phyloP scores from a whole-genome alignment of 495 filamentous ascomycete genomes.

The Ramalina intermedia region DNA sequence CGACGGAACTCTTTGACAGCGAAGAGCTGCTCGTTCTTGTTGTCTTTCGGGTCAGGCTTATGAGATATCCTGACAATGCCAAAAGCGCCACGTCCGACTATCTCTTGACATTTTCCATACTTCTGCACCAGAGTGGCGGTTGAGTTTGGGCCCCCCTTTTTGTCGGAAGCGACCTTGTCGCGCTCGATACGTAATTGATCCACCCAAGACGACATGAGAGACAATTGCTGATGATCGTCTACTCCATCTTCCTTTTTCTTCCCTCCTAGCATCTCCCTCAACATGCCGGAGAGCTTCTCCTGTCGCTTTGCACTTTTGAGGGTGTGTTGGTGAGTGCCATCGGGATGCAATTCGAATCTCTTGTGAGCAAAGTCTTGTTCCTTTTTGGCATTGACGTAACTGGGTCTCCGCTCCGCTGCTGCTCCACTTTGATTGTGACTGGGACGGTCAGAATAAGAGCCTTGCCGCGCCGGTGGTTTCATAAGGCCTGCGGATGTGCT shows the following conservation, averaged over 20 bases:
- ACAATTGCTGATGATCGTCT: slow-evolving; percentile 67
- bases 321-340: slow-evolving; percentile 71
- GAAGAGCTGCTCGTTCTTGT: slow-evolving; percentile 75
- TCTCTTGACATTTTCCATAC: slow-evolving; percentile 97
- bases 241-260: slow-evolving; percentile 58
- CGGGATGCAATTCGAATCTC: slow-evolving; percentile 44
- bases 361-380: slow-evolving; percentile 27
- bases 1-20: slow-evolving; percentile 97
- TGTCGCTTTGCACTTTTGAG: slow-evolving; percentile 79
- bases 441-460: slow-evolving; percentile 23
- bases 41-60: slow-evolving; percentile 73
- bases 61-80: slow-evolving; percentile 98
- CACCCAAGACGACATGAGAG: slow-evolving; percentile 89
- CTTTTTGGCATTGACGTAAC: slow-evolving; percentile 26
- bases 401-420: slow-evolving; percentile 24
- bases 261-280: slow-evolving; percentile 63
- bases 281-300: slow-evolving; percentile 88
- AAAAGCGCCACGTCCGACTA: slow-evolving; percentile 94
- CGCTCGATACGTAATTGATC: slow-evolving; percentile 84
- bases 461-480: slow-evolving; percentile 23
- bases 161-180: slow-evolving; percentile 59
- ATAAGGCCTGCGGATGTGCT: slow-evolving; percentile 17
- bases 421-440: slow-evolving; percentile 26
- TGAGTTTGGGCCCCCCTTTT: slow-evolving; percentile 60
- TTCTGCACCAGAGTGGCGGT: slow-evolving; percentile 84